These are phyloP conservation scores for Sporisorium sorghi DNA, from an alignment of 1,284 basidiomycete species.

Conservation along the genomic window DNA sequence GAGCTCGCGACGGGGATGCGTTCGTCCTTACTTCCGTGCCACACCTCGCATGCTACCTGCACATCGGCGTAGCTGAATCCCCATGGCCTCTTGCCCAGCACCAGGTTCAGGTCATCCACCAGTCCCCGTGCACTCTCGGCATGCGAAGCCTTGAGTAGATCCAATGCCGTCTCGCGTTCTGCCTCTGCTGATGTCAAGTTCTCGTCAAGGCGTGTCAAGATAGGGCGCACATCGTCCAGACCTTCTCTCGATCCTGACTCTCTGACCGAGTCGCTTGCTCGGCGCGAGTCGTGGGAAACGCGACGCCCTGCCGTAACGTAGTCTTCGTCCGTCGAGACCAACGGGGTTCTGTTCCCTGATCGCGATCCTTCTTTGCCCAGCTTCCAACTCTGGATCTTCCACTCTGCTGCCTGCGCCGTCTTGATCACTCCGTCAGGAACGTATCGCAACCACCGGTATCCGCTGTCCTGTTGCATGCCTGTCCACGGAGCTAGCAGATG, in stretches of 20 bases:
- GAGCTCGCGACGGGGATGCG: slow-evolving; percentile 85
- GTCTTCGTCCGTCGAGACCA: slow-evolving; percentile 8
- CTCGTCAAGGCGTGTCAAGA: neutral
- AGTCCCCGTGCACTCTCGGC: slow-evolving; percentile 91
- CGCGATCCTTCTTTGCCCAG: slow-evolving; percentile 77
- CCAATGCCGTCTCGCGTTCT: slow-evolving; percentile 72
- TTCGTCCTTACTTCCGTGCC: slow-evolving; percentile 94
- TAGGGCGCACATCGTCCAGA: slow-evolving; percentile 8
- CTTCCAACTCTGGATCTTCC: slow-evolving; percentile 95
- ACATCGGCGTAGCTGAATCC: slow-evolving; percentile 75
- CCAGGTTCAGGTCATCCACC: slow-evolving; percentile 88
- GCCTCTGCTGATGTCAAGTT: slow-evolving; percentile 7
- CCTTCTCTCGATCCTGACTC: slow-evolving; percentile 2
- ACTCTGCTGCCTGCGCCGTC: slow-evolving; percentile 95
- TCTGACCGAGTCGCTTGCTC: neutral
- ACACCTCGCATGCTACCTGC: slow-evolving; percentile 82
- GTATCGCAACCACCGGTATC: slow-evolving; percentile 97
- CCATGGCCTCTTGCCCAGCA: slow-evolving; percentile 85
- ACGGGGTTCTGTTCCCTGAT: neutral
- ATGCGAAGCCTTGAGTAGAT: slow-evolving; percentile 90
- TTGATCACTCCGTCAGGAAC: slow-evolving; percentile 91
- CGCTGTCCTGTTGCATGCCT: slow-evolving; percentile 81
- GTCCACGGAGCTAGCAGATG: slow-evolving; percentile 98
- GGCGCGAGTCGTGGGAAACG: neutral
- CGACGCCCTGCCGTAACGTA: neutral